Percentiles rank a stretch among this genome's conserved stretches.
Evolutionary conservation across 2,329 filamentous ascomycete genomes (phyloP).

Genomic region (Aspergillus melleus): DNA sequence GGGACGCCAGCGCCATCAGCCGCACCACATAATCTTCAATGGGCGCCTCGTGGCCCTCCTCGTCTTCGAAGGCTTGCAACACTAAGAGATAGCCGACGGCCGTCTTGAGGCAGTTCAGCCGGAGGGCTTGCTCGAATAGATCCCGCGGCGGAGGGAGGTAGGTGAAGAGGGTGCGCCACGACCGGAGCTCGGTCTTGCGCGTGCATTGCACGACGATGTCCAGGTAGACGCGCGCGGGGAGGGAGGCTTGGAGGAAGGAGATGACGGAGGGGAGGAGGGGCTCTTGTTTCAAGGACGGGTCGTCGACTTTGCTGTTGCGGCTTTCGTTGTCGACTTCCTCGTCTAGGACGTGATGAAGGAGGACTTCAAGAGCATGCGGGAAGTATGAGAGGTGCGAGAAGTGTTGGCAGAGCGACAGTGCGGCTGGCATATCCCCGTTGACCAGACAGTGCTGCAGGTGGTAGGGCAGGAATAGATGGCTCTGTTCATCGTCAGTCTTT

Average conservation of each 20-base stretch:
- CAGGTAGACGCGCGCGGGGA: slow-evolving; percentile 71
- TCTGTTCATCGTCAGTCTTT: slow-evolving; percentile 54
- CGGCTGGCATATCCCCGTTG: slow-evolving; percentile 74
- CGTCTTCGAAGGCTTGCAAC: slow-evolving; percentile 73
- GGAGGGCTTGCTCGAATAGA: slow-evolving; percentile 88
- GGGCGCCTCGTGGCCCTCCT: slow-evolving; percentile 53
- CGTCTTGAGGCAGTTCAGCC: slow-evolving; percentile 84
- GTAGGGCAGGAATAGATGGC: slow-evolving; percentile 88
- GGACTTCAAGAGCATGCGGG: slow-evolving; percentile 84
- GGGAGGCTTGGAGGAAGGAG: slow-evolving; percentile 68
- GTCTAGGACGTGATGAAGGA: slow-evolving; percentile 90
- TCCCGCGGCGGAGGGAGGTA: slow-evolving; percentile 88
- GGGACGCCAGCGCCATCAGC: slow-evolving; percentile 75
- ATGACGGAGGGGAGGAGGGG: slow-evolving; percentile 52
- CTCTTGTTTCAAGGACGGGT: slow-evolving; percentile 26
- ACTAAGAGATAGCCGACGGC: slow-evolving; percentile 96
- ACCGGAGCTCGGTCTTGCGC: slow-evolving; percentile 91
- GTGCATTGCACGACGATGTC: slow-evolving; percentile 97
- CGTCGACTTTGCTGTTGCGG: slow-evolving; percentile 28
- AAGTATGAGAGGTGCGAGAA: slow-evolving; percentile 91
- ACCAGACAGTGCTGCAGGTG: slow-evolving; percentile 77
- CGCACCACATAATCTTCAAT: slow-evolving; percentile 65
- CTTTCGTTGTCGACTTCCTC: slow-evolving; percentile 76
- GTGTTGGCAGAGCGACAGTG: slow-evolving; percentile 76
- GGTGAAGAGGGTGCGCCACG: slow-evolving; percentile 90